A percentile compares a stretch with the other conserved stretches of the same genome.
phyloP scores from a whole-genome alignment of 306 rosid genomes.

The Quercus robur region DNA sequence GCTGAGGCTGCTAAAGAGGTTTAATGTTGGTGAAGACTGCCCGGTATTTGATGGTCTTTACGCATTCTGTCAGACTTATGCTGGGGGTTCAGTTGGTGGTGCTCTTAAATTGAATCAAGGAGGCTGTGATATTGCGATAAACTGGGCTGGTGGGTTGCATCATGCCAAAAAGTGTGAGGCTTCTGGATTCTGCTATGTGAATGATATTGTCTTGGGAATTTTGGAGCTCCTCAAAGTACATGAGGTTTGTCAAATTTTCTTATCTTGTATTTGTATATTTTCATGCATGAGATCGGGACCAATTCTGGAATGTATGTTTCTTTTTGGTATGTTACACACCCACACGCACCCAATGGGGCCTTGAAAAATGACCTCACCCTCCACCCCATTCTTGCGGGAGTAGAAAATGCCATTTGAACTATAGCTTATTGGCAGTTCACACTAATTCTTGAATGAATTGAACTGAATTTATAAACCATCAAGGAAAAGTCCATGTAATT shows the following conservation, averaged over 20 bases:
- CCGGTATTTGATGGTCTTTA: slow-evolving; percentile 54
- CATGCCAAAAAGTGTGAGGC: slow-evolving; percentile 55
- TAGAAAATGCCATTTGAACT: neutral
- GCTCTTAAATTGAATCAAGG: slow-evolving; percentile 41
- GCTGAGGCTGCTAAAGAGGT: slow-evolving; percentile 43
- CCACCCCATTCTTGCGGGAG: neutral
- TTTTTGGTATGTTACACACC: neutral
- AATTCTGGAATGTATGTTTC: neutral
- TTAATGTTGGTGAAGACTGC: slow-evolving; percentile 47
- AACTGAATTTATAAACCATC: neutral
- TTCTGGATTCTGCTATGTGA: slow-evolving; percentile 49
- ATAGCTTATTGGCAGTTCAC: neutral
- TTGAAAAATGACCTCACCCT: neutral
- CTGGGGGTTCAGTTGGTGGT: slow-evolving; percentile 53
- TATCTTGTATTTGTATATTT: neutral
- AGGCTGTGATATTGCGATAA: slow-evolving; percentile 39
- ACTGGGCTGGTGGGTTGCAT: slow-evolving; percentile 54
- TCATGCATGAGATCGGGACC: neutral
- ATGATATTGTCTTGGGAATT: slow-evolving; percentile 48
- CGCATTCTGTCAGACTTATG: slow-evolving; percentile 49
- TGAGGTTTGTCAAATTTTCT: slow-evolving; percentile 29
- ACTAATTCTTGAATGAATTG: neutral
- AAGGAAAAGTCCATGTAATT: neutral
- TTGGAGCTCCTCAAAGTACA: slow-evolving; percentile 49
- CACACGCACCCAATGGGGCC: neutral